Conservation (phyloP, 768 basidiomycete species). For the Dictyophora rubrovolvata region DNA sequence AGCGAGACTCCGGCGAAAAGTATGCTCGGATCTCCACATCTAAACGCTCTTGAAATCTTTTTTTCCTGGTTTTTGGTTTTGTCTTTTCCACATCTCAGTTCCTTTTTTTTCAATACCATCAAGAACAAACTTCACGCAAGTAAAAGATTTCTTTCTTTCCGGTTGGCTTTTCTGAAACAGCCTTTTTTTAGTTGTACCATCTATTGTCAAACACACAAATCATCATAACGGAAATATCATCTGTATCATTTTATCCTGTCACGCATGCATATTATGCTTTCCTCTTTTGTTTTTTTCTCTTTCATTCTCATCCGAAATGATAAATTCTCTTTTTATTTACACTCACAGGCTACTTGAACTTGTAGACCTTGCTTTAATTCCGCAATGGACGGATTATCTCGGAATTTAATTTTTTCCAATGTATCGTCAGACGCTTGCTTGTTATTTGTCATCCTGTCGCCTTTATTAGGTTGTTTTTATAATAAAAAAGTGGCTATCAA, state of each 20-base stretch:
- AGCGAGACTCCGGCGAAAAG: not conserved
- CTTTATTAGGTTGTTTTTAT: not conserved
- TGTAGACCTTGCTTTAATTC: not conserved
- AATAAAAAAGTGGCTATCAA: not conserved
- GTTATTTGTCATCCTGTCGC: not conserved
- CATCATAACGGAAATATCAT: not conserved
- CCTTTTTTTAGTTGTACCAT: conserved; percentile 1
- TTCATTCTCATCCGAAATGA: not conserved
- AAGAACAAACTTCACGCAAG: not conserved
- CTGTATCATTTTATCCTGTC: not conserved
- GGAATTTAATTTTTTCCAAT: not conserved
- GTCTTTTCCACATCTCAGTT: not conserved
- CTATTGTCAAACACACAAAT: not conserved
- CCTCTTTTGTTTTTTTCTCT: not conserved
- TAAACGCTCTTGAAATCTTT: not conserved
- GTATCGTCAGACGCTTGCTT: not conserved
- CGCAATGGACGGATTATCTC: not conserved
- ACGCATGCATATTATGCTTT: not conserved
- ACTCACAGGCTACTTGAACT: not conserved
- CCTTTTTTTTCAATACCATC: no score
- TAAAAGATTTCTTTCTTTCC: not conserved
- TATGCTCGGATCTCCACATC: not conserved
- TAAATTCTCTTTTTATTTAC: not conserved
- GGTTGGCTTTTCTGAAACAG: not conserved
- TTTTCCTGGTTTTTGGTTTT: not conserved